Evolutionary conservation across 176 grass and related monocot species (phyloP).

Genomic region (Aegilops tauschii): DNA sequence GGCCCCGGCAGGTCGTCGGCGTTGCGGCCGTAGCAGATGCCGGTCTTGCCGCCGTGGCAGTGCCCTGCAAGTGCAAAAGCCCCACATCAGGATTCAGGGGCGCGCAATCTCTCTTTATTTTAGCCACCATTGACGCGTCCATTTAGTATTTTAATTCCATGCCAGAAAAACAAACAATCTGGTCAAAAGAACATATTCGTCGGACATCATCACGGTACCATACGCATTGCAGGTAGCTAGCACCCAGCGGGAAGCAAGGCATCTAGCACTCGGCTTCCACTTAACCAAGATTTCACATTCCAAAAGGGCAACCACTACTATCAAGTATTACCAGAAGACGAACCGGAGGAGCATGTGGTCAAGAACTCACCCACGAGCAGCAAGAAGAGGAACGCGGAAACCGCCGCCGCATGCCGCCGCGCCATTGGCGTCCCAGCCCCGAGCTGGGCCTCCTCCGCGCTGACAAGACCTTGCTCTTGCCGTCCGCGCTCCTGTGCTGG

Average conservation of each 20-base stretch:
- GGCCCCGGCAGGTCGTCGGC: slow-evolving; percentile 89
- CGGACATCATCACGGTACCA: not conserved
- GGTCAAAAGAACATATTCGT: not conserved
- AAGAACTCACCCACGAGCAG: slow-evolving; percentile 44
- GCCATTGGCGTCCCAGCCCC: slow-evolving; percentile 28
- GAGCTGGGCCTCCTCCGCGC: not conserved
- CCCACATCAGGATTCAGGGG: not conserved
- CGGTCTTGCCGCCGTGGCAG: slow-evolving; percentile 67
- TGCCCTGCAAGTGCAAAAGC: slow-evolving; percentile 53
- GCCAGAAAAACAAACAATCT: not conserved
- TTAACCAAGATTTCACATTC: not conserved
- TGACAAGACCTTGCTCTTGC: not conserved
- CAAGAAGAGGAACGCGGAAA: slow-evolving; percentile 30
- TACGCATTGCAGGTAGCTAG: not conserved
- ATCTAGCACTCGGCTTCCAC: not conserved
- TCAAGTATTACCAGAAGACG: not conserved
- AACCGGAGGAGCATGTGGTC: not conserved
- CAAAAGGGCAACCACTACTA: not conserved
- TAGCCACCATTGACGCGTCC: not conserved
- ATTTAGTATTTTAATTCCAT: not conserved
- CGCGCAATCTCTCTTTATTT: not conserved
- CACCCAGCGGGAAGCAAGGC: slow-evolving; percentile 28
- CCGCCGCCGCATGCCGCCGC: slow-evolving; percentile 5
- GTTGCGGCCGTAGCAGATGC: slow-evolving; percentile 89
- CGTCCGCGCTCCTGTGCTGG: not conserved